Evolutionary conservation across 345 rosid genomes (phyloP).

Genomic region (Hibiscus mutabilis): DNA sequence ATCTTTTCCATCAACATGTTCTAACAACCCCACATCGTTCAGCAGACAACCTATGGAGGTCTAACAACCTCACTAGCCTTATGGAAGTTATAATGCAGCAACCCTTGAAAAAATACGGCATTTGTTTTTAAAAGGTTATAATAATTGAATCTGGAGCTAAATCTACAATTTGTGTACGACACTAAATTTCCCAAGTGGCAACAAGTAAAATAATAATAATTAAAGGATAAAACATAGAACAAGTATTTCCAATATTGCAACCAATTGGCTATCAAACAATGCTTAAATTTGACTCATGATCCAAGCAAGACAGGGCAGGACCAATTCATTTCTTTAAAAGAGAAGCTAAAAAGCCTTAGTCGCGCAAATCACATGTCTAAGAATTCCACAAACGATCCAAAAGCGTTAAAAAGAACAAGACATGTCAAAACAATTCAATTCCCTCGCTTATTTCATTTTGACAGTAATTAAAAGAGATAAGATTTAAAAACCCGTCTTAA

Average conservation of each 20-base stretch:
- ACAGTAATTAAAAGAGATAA: not conserved
- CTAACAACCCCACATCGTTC: not conserved
- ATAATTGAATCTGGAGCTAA: not conserved
- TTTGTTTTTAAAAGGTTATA: not conserved
- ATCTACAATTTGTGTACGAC: not conserved
- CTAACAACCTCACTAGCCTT: not conserved
- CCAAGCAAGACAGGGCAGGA: not conserved
- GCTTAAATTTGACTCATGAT: not conserved
- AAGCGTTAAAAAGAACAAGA: not conserved
- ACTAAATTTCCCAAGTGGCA: not conserved
- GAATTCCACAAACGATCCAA: not conserved
- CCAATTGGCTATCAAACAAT: not conserved
- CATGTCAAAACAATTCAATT: not conserved
- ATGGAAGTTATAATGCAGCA: not conserved
- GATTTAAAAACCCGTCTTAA: not conserved
- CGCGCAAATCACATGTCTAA: constrained; percentile 1
- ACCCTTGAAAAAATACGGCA: not conserved
- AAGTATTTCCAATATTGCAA: not conserved
- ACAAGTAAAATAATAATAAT: not conserved
- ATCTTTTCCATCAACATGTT: not conserved
- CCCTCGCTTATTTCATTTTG: not conserved
- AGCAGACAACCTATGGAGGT: not conserved
- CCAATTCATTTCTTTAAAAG: not conserved
- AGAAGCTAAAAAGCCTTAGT: not conserved
- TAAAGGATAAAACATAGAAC: not conserved